These are phyloP conservation scores for Hypoxylon sp. DNA, from an alignment of 2,329 filamentous ascomycete species.

Conservation along the genomic window DNA sequence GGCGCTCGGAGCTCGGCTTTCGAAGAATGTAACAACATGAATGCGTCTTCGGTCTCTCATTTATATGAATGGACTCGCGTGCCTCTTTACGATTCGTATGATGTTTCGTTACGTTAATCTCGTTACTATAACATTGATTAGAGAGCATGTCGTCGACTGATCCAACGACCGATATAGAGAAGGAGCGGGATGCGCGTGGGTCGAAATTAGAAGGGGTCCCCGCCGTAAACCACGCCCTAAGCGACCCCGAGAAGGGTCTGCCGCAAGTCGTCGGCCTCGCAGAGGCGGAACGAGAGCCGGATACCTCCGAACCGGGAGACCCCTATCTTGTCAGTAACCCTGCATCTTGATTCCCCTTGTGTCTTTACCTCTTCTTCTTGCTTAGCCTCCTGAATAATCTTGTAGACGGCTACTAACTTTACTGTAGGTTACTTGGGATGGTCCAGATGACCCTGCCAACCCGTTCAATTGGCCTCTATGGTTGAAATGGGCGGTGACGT, in stretches of 20 bases:
- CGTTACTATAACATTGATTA: not conserved
- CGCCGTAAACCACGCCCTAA: not conserved
- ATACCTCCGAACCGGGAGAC: not conserved
- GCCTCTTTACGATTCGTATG: not conserved
- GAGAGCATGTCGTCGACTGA: not conserved
- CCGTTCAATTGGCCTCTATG: conserved; percentile 58
- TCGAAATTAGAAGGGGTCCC: not conserved
- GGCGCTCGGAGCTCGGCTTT: conserved; percentile 5
- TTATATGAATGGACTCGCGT: not conserved
- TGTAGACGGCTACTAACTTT: not conserved
- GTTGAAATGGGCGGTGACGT: conserved; percentile 65
- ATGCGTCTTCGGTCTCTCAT: not conserved
- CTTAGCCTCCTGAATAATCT: not conserved
- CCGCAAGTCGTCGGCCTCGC: not conserved
- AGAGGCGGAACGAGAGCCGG: not conserved
- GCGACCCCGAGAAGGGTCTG: conserved; percentile 1
- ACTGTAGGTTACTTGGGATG: conserved; percentile 9
- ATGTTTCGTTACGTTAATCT: not conserved
- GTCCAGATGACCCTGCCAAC: conserved; percentile 52
- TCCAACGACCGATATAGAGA: not conserved
- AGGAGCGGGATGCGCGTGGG: not conserved
- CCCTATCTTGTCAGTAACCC: not conserved
- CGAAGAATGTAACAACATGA: not conserved
- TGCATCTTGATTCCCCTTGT: no score
- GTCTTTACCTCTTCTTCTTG: no score